Evolutionary conservation across 2,329 filamentous ascomycete species (phyloP).

Genomic region (Verticillium zaregamsianum): DNA sequence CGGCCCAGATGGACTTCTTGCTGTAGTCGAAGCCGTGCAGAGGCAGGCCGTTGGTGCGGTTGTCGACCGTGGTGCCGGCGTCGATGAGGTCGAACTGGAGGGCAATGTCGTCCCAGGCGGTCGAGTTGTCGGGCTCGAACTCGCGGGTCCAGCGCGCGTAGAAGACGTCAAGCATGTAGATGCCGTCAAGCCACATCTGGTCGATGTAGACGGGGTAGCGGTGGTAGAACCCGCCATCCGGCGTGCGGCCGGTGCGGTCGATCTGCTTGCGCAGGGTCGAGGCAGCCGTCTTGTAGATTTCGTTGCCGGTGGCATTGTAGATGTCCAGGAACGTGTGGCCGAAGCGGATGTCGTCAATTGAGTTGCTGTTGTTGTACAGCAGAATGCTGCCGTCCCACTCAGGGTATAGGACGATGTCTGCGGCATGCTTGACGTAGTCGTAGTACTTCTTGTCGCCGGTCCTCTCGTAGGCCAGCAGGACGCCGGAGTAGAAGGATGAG

Average conservation of each 20-base stretch:
- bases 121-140: conserved; percentile 12
- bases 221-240: conserved; percentile 11
- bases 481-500: conserved; percentile 22
- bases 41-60: conserved; percentile 34
- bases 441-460: conserved; percentile 17
- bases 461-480: conserved; percentile 15
- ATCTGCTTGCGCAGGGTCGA: conserved; percentile 7
- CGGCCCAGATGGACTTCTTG: conserved; percentile 42
- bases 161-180: conserved; percentile 34
- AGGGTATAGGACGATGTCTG: conserved; percentile 17
- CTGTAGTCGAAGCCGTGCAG: conserved; percentile 49
- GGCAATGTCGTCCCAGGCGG: conserved; percentile 38
- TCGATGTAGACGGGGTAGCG: conserved; percentile 20
- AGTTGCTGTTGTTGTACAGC: conserved; percentile 13
- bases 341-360: conserved; percentile 13
- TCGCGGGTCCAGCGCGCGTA: conserved; percentile 26
- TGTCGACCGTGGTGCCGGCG: conserved; percentile 28
- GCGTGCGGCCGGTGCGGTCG: conserved; percentile 9
- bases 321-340: conserved; percentile 11
- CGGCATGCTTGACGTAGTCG: conserved; percentile 18
- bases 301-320: conserved; percentile 7
- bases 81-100: conserved; percentile 37
- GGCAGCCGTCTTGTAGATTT: conserved; percentile 12
- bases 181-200: conserved; percentile 37
- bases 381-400: conserved; percentile 14